These are phyloP conservation scores for Triangularia setosa DNA, from an alignment of 2,329 filamentous ascomycete genomes.

Conservation along the genomic window DNA sequence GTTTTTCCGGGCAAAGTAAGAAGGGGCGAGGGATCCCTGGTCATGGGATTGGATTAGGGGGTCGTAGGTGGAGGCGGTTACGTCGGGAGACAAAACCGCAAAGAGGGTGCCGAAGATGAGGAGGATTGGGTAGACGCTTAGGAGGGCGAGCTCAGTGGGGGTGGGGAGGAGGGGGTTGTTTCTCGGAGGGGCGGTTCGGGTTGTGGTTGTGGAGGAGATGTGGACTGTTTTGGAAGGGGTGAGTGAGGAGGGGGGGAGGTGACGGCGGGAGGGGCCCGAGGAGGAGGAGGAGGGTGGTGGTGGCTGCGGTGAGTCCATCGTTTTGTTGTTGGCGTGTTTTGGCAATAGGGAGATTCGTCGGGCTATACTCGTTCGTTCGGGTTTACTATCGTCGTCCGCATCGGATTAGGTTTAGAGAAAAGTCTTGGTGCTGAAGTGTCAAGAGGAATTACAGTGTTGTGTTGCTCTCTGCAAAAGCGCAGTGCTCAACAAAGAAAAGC, in stretches of 20 bases:
- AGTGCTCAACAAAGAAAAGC: background rate
- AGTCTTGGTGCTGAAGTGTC: background rate
- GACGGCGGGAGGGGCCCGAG: background rate
- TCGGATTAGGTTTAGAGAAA: background rate
- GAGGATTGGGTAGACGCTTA: conserved; percentile 70
- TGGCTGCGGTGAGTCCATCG: conserved; percentile 11
- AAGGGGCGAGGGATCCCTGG: conserved; percentile 54
- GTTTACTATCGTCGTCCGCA: background rate
- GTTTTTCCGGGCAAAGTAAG: conserved; percentile 90
- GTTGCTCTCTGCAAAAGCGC: background rate
- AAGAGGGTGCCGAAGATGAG: conserved; percentile 80
- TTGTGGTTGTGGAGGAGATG: conserved; percentile 20
- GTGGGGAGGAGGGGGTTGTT: conserved; percentile 65
- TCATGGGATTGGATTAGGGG: conserved; percentile 59
- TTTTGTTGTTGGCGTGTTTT: conserved; percentile 8
- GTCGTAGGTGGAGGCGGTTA: conserved; percentile 61
- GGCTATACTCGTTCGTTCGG: background rate
- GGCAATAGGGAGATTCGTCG: background rate
- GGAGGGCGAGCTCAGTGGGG: conserved; percentile 58
- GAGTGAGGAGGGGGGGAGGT: background rate
- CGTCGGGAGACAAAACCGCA: conserved; percentile 70
- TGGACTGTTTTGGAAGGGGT: background rate
- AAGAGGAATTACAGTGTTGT: background rate
- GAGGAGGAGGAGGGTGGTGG: conserved; percentile 5
- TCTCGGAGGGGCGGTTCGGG: conserved; percentile 60